Conservation (phyloP, 2,329 filamentous ascomycete species). For the Cytospora leucostoma region DNA sequence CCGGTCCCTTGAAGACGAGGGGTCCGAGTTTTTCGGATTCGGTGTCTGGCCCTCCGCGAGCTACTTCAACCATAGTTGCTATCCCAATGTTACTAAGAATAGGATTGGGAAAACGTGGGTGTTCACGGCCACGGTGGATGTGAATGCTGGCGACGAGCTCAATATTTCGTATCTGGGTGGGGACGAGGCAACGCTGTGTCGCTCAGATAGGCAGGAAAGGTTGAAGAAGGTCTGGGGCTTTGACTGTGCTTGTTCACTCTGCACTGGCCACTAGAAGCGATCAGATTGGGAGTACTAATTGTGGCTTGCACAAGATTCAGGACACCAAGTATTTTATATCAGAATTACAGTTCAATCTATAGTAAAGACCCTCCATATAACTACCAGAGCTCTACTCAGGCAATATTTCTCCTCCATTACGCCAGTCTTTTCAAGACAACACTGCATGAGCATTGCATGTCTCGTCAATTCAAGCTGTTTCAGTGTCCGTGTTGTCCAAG, state of each 20-base stretch:
- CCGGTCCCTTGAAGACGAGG: conserved; percentile 24
- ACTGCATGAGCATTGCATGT: no score
- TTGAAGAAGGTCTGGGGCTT: conserved; percentile 24
- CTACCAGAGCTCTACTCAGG: no score
- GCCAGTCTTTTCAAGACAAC: no score
- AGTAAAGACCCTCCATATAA: neutral
- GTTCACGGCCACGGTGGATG: conserved; percentile 9
- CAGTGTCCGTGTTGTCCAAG: no score
- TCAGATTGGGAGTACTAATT: neutral
- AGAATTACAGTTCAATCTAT: neutral
- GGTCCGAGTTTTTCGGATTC: conserved; percentile 26
- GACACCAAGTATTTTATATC: neutral
- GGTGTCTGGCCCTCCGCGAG: conserved; percentile 24
- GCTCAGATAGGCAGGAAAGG: conserved; percentile 17
- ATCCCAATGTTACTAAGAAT: conserved; percentile 18
- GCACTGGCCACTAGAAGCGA: neutral
- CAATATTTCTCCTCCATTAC: no score
- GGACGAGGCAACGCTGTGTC: conserved; percentile 12
- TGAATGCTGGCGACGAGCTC: conserved; percentile 17
- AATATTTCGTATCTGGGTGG: conserved; percentile 24
- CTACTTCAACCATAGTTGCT: conserved; percentile 27
- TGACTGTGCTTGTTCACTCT: conserved; percentile 21
- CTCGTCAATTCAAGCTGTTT: no score
- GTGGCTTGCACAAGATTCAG: neutral
- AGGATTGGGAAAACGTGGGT: conserved; percentile 23